Conservation (phyloP, 2,329 filamentous ascomycete genomes). For the Ceratocystis eucalypticola region DNA sequence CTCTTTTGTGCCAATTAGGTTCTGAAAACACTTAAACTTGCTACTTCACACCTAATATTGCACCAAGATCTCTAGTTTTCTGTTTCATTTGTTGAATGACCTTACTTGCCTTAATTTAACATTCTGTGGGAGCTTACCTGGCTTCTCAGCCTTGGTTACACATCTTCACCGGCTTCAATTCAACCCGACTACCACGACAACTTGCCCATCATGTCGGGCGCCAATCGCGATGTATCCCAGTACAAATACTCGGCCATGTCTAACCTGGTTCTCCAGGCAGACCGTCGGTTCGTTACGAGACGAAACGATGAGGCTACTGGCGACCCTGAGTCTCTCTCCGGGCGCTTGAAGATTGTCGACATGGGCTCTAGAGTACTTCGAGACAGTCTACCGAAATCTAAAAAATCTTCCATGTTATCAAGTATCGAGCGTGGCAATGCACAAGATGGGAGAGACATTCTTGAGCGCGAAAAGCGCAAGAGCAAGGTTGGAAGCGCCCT, state of each 20-base stretch:
- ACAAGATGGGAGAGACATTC: slow-evolving; percentile 68
- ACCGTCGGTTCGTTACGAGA: slow-evolving; percentile 86
- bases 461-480: slow-evolving; percentile 75
- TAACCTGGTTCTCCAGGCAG: slow-evolving; percentile 99
- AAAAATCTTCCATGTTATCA: slow-evolving; percentile 55
- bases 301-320: slow-evolving; percentile 90
- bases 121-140: slow-evolving; percentile 17
- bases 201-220: slow-evolving; percentile 49
- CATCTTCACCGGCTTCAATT: slow-evolving; percentile 7
- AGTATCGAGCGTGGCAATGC: slow-evolving; percentile 62
- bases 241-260: slow-evolving; percentile 99
- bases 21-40: neutral
- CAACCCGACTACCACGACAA: slow-evolving; percentile 1
- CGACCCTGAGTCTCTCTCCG: slow-evolving; percentile 92
- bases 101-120: slow-evolving; percentile 2
- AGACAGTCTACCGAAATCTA: slow-evolving; percentile 67
- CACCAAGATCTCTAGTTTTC: neutral
- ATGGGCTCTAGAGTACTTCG: slow-evolving; percentile 80
- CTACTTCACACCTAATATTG: neutral
- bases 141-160: slow-evolving; percentile 14
- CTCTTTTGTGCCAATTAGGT: slow-evolving; percentile 15
- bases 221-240: slow-evolving; percentile 74
- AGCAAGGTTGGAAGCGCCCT: slow-evolving; percentile 60
- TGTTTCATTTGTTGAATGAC: slow-evolving; percentile 15
- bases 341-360: slow-evolving; percentile 80